These are phyloP conservation scores for Fusarium ramigenum DNA, from an alignment of 2,329 filamentous ascomycete species.

Conservation along the genomic window DNA sequence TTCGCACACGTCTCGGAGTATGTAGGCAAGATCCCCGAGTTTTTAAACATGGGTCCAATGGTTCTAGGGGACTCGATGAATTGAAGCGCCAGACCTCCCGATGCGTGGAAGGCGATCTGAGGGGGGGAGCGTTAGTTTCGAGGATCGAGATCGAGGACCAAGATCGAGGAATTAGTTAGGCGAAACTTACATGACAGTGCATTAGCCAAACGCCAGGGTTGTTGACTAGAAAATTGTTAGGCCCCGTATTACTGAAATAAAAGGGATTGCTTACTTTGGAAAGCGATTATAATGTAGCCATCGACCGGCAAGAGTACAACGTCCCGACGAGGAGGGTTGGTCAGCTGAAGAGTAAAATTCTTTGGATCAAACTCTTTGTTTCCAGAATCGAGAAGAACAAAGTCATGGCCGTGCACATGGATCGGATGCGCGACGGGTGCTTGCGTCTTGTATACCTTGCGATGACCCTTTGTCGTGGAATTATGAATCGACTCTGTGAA, in stretches of 20 bases:
- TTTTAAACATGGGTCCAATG: background rate
- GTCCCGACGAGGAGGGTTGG: background rate
- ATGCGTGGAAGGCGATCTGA: background rate
- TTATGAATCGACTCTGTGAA: background rate
- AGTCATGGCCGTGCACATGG: background rate
- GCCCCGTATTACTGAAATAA: background rate
- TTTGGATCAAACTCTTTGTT: background rate
- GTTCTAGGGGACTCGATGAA: background rate
- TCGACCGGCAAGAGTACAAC: background rate
- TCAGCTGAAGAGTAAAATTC: background rate
- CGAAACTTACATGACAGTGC: slow-evolving; percentile 4
- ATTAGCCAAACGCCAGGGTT: background rate
- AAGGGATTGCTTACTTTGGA: background rate
- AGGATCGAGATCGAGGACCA: background rate
- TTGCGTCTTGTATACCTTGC: background rate
- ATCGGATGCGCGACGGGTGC: background rate
- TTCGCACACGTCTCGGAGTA: slow-evolving; percentile 9
- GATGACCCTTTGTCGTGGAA: background rate
- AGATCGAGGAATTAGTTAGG: background rate
- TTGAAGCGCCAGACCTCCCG: background rate
- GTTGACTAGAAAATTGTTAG: background rate
- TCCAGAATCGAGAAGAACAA: background rate
- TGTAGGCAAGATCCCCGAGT: background rate
- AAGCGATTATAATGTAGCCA: background rate
- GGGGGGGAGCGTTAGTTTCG: background rate